Evolutionary conservation across 441 rosid species (phyloP), one percentile per base, ranked within the genome.

Genomic region (Sinapis alba): DNA sequence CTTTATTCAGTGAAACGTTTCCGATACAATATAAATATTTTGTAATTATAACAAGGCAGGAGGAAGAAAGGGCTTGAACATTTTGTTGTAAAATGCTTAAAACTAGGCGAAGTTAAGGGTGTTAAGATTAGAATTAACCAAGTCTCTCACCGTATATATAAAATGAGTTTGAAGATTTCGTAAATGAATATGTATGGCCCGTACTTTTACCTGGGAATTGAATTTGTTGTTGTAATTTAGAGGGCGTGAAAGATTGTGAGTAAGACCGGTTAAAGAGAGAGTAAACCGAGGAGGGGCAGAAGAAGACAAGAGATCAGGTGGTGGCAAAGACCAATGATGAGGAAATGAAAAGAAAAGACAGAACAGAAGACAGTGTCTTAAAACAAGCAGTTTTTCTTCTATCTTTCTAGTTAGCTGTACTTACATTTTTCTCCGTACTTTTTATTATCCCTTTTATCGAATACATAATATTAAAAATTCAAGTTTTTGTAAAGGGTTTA

Each of bases 251-350:
- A 34, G 20, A 41, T 28, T 28, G 24, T 13, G 67, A 43, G 18
- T 56, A 12, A 68, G 43, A 47, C 73, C 68, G 34, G 34, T 28
- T 67, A 2, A 56, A 23, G 27, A 70, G 41, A 28, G 34, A 45
- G 66, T 70, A 41, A 76, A 63, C 74, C 75, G 75, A 53, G 15
- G 45, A 28, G 9, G 8, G 7, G 7, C 6, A 21, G 21, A 36
- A 68, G 27, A 38, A 45, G 80, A 76, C 71, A 69, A 75, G 74
- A 69, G 59, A 75, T 70, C 80, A 70, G 75, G 79, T 76, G 79
- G 79, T 70, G 79, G 79, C 28, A 70, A 58, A 76, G 75, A 64
- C 71, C 80, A 76, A 76, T 70, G 80, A 76, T 70, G 71, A 76
- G 75, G 20, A 76, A 76, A 66, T 70, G 75, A 69, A 27, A 8